Evolutionary conservation across 1,139 yeast genomes (phyloP), one percentile per base, ranked within the genome.

Genomic region (Candida labiduridarum): DNA sequence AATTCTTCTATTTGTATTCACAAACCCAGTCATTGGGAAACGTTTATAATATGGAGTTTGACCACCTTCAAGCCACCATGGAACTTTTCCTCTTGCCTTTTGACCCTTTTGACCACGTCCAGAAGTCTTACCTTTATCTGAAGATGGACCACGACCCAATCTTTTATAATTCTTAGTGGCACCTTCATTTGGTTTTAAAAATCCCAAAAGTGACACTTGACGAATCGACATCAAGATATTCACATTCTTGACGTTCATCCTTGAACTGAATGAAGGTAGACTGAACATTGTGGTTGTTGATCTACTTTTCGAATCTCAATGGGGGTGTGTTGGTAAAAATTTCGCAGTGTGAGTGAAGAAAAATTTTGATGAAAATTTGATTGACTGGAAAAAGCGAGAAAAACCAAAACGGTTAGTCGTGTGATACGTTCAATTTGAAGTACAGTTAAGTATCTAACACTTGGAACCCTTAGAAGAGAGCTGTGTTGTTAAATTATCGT

Each of bases 21-120:
- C 82, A 76, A 92, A 91, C 10, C 99, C 99, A 53, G 87, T 78
- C 66, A 94, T 92, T 48, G 98, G 98, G 68, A 91, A 90, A 54
- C 91, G 74, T 67, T 88, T 88, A 64, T 84, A 88, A 61, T 86
- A 86, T 22, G 98, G 98, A 1, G 99, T 94, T 68, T 94, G 99
- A 64, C 99, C 99, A 82, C 99, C 99, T 76, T 94, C 99, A 67
- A 92, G 89, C 94, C 96, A 90, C 55, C 87, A 83, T 52, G 92
- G 94, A 19, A 92, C 95, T 48, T 85, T 83, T 35, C 94, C 89
- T 71, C 98, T 83, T 12, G 98, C 97, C 72, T 92, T 92, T 68
- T 94, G 99, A 83, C 99, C 99, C 72, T 58, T 95, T 65, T 90
- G 97, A 76, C 99, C 99, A 67, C 99, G 82, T 46, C 97, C 96